Conservation (phyloP, 139 green algal species). For the Bryopsis sp. region DNA sequence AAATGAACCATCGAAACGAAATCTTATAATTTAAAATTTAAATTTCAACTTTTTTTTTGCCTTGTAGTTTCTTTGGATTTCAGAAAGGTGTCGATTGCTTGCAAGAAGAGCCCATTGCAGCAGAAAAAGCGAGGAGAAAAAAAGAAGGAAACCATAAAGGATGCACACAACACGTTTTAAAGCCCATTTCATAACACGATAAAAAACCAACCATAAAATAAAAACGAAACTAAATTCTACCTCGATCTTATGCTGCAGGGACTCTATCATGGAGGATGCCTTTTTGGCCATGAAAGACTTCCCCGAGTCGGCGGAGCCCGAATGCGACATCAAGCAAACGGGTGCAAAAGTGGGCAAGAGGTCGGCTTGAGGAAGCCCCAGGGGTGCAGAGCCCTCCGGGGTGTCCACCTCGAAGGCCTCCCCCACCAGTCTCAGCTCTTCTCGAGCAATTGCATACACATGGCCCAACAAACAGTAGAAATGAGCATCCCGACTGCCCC, state of each 20-base stretch:
- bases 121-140: too few species aligned
- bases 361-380: not conserved
- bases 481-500: too few species aligned
- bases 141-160: too few species aligned
- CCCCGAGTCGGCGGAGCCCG: not conserved
- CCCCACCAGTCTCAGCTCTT: not conserved
- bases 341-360: not conserved
- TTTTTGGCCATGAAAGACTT: not conserved
- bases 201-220: too few species aligned
- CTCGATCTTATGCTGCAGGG: not conserved
- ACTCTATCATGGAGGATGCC: conserved; percentile 1
- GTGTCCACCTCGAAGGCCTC: not conserved
- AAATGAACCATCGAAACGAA: too few species aligned
- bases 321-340: not conserved
- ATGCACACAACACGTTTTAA: too few species aligned
- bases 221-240: not conserved
- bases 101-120: too few species aligned
- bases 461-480: conserved; percentile 3
- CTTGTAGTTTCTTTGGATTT: too few species aligned
- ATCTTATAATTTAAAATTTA: too few species aligned
- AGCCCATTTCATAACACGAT: too few species aligned
- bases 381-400: not conserved
- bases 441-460: conserved; percentile 1
- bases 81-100: not conserved
- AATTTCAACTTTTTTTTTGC: too few species aligned